These are phyloP conservation scores for Malassezia yamatoensis DNA, from an alignment of 1,284 basidiomycete genomes.

Conservation along the genomic window DNA sequence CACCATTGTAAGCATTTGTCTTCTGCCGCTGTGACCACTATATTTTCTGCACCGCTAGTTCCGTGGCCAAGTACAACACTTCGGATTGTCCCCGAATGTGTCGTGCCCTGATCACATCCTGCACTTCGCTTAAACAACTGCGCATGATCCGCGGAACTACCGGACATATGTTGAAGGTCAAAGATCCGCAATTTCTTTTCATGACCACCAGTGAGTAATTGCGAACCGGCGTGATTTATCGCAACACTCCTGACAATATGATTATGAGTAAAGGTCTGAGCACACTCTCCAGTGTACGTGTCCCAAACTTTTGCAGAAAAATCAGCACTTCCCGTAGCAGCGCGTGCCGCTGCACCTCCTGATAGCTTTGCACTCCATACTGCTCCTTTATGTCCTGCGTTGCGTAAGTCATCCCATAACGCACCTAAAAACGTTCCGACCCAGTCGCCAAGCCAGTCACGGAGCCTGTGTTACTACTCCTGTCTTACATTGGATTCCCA, in stretches of 20 bases:
- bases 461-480: slow-evolving; percentile 14
- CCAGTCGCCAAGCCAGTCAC: slow-evolving; percentile 71
- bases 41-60: slow-evolving; percentile 53
- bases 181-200: slow-evolving; percentile 96
- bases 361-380: slow-evolving; percentile 95
- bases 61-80: slow-evolving; percentile 73
- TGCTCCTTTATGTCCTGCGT: slow-evolving; percentile 76
- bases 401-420: slow-evolving; percentile 27
- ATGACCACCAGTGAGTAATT: slow-evolving; percentile 81
- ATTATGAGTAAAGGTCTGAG: slow-evolving; percentile 91
- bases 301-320: slow-evolving; percentile 99
- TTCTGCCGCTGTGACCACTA: slow-evolving; percentile 76
- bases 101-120: slow-evolving; percentile 42
- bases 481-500: slow-evolving; percentile 39
- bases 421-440: slow-evolving; percentile 86
- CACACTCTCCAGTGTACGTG: slow-evolving; percentile 70
- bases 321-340: slow-evolving; percentile 88
- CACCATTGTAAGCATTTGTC: slow-evolving; percentile 91
- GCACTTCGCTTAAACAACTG: slow-evolving; percentile 57
- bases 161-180: slow-evolving; percentile 55
- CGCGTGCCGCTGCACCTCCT: slow-evolving; percentile 57
- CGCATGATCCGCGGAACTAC: slow-evolving; percentile 60
- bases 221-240: slow-evolving; percentile 59
- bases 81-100: slow-evolving; percentile 78
- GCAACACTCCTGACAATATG: slow-evolving; percentile 96